These are phyloP conservation scores for Bjerkandera adusta DNA, from an alignment of 1,284 basidiomycete genomes.

Conservation along the genomic window DNA sequence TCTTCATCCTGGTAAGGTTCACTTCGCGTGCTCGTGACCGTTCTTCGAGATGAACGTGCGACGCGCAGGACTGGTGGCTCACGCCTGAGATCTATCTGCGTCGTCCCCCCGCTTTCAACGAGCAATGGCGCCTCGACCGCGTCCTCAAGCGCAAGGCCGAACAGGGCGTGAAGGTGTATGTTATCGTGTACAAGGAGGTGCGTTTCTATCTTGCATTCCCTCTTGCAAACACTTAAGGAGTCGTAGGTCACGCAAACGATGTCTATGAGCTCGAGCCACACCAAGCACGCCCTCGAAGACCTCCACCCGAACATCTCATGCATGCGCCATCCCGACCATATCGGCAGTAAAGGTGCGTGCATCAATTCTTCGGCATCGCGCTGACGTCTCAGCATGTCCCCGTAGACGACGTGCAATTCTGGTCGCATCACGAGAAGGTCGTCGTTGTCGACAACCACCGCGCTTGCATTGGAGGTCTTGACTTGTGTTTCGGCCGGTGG, in stretches of 20 bases:
- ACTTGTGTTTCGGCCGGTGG: conserved; percentile 95
- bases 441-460: conserved; percentile 85
- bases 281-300: conserved; percentile 78
- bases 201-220: conserved; percentile 12
- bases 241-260: conserved; percentile 84
- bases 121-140: conserved; percentile 85
- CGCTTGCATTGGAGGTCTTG: conserved; percentile 83
- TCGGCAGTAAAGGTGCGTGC: conserved; percentile 68
- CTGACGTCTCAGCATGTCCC: neutral
- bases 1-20: conserved; percentile 72
- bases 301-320: conserved; percentile 87
- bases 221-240: conserved; percentile 2
- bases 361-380: neutral
- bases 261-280: conserved; percentile 83
- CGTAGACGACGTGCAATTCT: conserved; percentile 71
- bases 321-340: conserved; percentile 88
- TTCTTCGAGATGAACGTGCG: too few relatives aligned
- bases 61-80: conserved; percentile 84
- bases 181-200: conserved; percentile 88
- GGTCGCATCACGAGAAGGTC: conserved; percentile 85
- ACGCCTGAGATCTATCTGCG: conserved; percentile 90
- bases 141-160: conserved; percentile 85
- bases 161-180: conserved; percentile 86
- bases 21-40: neutral
- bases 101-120: conserved; percentile 79